These are phyloP conservation scores for Oryza brachyantha DNA, from an alignment of 176 grass and related monocot genomes.

Conservation along the genomic window DNA sequence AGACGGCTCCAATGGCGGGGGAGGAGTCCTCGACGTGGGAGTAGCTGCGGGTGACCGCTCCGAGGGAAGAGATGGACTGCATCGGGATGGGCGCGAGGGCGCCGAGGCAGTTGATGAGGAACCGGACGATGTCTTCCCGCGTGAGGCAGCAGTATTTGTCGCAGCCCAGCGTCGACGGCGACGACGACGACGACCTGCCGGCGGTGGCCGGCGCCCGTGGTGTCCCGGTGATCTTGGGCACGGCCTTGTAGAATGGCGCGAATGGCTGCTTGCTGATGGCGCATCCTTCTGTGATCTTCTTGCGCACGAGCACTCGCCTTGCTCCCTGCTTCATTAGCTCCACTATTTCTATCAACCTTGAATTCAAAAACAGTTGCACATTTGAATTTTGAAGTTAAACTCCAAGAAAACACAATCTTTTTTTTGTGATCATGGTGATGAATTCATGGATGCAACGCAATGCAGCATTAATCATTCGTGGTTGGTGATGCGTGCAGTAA, in stretches of 20 bases:
- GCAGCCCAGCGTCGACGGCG: slow-evolving; percentile 5
- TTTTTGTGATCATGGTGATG: no score
- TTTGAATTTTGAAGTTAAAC: no score
- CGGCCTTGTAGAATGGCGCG: slow-evolving; percentile 42
- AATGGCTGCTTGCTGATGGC: slow-evolving; percentile 44
- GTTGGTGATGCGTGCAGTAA: no score
- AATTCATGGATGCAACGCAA: no score
- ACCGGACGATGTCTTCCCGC: slow-evolving; percentile 57
- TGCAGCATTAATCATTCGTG: no score
- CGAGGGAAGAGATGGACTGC: slow-evolving; percentile 51
- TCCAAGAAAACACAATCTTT: no score
- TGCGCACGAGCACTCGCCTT: slow-evolving; percentile 46
- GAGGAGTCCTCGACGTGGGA: slow-evolving; percentile 45
- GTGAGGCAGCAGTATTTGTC: slow-evolving; percentile 61
- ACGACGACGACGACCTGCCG: not conserved
- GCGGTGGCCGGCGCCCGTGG: not conserved
- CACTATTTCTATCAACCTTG: slow-evolving; percentile 60
- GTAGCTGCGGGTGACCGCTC: slow-evolving; percentile 38
- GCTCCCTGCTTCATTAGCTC: slow-evolving; percentile 65
- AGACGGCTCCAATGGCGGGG: slow-evolving; percentile 31
- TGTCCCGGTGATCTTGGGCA: slow-evolving; percentile 39
- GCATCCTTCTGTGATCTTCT: slow-evolving; percentile 31
- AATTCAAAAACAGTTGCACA: not conserved
- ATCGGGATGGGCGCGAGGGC: slow-evolving; percentile 57
- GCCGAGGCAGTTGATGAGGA: slow-evolving; percentile 64